Evolutionary conservation across 805 yeast genomes (phyloP).

Genomic region (Candida andamanensis): DNA sequence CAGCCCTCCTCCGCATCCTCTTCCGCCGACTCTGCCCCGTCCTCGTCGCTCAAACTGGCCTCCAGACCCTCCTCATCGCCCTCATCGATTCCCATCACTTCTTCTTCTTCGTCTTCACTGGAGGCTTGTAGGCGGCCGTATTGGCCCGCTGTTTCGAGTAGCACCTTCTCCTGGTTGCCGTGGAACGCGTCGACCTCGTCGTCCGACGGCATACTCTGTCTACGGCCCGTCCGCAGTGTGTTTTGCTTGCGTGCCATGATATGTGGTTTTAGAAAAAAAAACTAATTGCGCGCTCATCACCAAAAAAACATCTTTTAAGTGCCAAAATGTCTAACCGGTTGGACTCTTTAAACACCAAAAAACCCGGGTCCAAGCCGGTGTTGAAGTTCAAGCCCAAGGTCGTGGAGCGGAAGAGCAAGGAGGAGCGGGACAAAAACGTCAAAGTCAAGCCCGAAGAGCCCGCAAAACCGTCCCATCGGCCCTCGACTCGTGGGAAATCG

Average conservation of each 20-base stretch:
- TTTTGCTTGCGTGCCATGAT: slow-evolving; percentile 4
- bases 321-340: slow-evolving; percentile 42
- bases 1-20: slow-evolving; percentile 31
- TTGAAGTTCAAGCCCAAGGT: slow-evolving; percentile 81
- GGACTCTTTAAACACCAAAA: slow-evolving; percentile 35
- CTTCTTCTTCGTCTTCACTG: slow-evolving; percentile 38
- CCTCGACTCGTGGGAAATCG: slow-evolving; percentile 21
- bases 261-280: slow-evolving; percentile 1
- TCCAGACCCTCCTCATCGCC: slow-evolving; percentile 28
- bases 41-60: slow-evolving; percentile 33
- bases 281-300: background rate
- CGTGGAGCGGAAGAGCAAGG: slow-evolving; percentile 78
- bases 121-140: slow-evolving; percentile 18
- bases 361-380: slow-evolving; percentile 36
- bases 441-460: slow-evolving; percentile 32
- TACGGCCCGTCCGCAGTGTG: slow-evolving; percentile 18
- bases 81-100: slow-evolving; percentile 35
- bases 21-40: slow-evolving; percentile 22
- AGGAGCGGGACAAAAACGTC: slow-evolving; percentile 72
- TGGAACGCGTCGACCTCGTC: slow-evolving; percentile 70
- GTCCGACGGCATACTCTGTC: slow-evolving; percentile 34
- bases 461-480: slow-evolving; percentile 9
- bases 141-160: slow-evolving; percentile 54
- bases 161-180: slow-evolving; percentile 50
- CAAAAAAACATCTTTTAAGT: too few species aligned